These are phyloP conservation scores for Solanum hybrid DNA, from an alignment of 305 asterid species.

Conservation along the genomic window DNA sequence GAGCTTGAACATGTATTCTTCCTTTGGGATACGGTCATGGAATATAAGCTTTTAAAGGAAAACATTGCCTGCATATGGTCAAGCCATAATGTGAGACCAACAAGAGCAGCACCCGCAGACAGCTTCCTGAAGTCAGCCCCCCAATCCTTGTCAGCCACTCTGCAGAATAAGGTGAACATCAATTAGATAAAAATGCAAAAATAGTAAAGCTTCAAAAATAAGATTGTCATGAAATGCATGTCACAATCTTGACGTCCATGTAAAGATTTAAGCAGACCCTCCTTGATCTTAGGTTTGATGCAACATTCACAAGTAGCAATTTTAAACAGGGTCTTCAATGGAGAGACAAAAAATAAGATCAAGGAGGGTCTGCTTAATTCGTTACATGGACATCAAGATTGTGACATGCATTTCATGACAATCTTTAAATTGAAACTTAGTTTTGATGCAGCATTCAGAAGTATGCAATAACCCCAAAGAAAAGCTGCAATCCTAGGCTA, in stretches of 20 bases:
- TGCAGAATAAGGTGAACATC: conserved; percentile 25
- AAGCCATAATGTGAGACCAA: conserved; percentile 89
- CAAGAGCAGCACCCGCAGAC: conserved; percentile 95
- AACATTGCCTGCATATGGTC: conserved; percentile 88
- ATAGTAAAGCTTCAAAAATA: background rate
- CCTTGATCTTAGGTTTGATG: background rate
- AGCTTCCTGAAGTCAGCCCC: conserved; percentile 91
- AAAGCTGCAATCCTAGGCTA: background rate
- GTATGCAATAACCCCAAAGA: background rate
- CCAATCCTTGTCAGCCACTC: conserved; percentile 98
- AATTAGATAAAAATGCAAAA: background rate
- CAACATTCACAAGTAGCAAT: background rate
- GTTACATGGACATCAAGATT: conserved; percentile 1
- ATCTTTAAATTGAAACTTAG: background rate
- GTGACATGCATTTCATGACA: background rate
- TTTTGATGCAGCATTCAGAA: background rate
- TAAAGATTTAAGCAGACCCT: background rate
- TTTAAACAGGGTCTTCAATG: background rate
- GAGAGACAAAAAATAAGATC: background rate
- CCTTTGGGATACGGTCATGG: background rate
- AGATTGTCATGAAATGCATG: conserved; percentile 1
- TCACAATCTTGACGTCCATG: background rate
- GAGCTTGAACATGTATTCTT: background rate
- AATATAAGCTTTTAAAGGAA: background rate
- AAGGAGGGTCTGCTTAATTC: background rate